A percentile compares a stretch with the other conserved stretches of the same genome.
Conservation (phyloP, 2,329 filamentous ascomycete species). For the Neonectria magnoliae region DNA sequence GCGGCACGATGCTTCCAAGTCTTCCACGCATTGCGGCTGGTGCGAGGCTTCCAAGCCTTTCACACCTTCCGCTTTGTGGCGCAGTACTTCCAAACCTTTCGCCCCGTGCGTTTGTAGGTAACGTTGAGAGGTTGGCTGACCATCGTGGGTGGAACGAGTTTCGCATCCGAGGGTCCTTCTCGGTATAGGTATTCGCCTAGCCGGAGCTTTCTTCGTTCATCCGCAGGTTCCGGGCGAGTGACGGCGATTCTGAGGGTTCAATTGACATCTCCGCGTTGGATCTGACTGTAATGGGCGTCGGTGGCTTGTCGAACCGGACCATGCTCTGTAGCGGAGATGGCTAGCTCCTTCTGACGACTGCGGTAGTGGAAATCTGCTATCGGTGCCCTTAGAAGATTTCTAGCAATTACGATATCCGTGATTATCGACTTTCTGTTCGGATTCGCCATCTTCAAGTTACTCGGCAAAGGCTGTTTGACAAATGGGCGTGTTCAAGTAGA, state of each 20-base stretch:
- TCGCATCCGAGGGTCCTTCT: not conserved
- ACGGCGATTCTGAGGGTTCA: not conserved
- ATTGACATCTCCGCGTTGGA: not conserved
- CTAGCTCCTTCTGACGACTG: not conserved
- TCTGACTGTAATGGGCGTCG: not conserved
- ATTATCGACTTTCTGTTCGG: not conserved
- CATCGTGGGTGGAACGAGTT: not conserved
- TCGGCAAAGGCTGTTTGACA: not conserved
- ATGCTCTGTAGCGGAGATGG: not conserved
- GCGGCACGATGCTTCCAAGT: not conserved
- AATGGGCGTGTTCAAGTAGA: not conserved
- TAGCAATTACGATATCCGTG: not conserved
- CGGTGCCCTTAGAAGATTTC: not conserved
- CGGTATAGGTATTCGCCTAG: not conserved
- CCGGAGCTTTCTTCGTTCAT: not conserved
- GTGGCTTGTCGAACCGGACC: not conserved
- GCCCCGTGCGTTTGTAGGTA: not conserved
- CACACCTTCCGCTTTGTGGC: not conserved
- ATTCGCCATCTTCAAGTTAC: not conserved
- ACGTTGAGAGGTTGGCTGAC: not conserved
- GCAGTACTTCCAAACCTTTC: not conserved
- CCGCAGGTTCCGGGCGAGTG: not conserved
- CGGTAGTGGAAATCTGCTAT: not conserved
- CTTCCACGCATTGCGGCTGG: not conserved
- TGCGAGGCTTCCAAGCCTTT: no score